Conservation (phyloP, 306 rosid genomes). For the Gynostemma pentaphyllum region DNA sequence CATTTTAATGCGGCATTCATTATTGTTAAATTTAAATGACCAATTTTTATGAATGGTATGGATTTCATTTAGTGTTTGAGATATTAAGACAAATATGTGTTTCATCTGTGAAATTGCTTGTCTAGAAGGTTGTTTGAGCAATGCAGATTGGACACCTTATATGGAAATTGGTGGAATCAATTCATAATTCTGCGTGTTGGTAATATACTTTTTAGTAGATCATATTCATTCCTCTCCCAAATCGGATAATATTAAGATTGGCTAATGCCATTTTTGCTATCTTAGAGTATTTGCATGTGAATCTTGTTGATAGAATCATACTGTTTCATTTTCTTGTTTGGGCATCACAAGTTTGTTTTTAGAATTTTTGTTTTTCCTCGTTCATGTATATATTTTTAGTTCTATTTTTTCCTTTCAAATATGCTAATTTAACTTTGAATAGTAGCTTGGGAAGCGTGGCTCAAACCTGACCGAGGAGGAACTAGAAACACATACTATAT, state of each 20-base stretch:
- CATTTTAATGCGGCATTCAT: background rate
- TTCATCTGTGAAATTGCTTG: background rate
- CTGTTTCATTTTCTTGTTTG: background rate
- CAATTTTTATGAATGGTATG: background rate
- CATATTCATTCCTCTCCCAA: background rate
- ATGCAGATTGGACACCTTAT: background rate
- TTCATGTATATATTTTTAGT: background rate
- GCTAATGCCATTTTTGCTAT: background rate
- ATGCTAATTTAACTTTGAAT: constrained; percentile 18
- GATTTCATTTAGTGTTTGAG: background rate
- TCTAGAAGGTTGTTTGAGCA: background rate
- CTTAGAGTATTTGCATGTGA: background rate
- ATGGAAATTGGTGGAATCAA: background rate
- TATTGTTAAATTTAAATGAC: background rate
- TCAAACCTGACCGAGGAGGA: constrained; percentile 96
- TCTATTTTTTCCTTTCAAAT: constrained; percentile 6
- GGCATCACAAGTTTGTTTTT: background rate
- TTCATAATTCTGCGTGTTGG: background rate
- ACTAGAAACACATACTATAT: constrained; percentile 94
- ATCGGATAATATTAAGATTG: background rate
- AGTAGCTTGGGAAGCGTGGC: constrained; percentile 89
- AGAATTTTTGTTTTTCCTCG: background rate
- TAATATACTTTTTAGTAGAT: background rate
- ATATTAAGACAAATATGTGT: background rate
- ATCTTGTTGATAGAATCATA: background rate